These are phyloP conservation scores for Thraustochytrium sp. DNA, from an alignment of 352 stramenopile genomes.

Conservation along the genomic window DNA sequence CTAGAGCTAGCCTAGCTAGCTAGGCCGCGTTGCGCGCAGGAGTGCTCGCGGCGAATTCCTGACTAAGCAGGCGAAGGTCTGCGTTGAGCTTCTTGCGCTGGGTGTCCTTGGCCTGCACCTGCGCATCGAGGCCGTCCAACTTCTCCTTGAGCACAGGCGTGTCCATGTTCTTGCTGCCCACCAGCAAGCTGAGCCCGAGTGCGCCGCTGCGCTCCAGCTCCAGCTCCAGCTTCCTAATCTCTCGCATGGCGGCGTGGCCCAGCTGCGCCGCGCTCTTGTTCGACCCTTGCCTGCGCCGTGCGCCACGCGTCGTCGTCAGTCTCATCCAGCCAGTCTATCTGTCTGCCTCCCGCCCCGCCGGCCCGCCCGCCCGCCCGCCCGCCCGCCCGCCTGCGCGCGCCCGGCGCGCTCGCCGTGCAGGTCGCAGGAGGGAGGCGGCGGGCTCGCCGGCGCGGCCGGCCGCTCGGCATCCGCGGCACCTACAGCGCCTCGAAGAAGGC, in stretches of 20 bases:
- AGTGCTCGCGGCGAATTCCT: neutral
- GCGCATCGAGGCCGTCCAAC: neutral
- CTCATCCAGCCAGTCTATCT: too few relatives aligned
- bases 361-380: too few relatives aligned
- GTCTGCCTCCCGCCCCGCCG: too few relatives aligned
- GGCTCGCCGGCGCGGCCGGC: too few relatives aligned
- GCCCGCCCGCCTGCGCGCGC: too few relatives aligned
- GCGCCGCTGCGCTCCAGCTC: neutral
- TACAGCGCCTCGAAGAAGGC: neutral
- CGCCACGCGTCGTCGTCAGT: too few relatives aligned
- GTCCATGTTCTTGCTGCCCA: neutral
- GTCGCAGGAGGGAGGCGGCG: too few relatives aligned
- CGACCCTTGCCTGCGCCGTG: neutral
- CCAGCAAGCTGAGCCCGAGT: neutral
- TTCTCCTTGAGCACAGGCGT: neutral
- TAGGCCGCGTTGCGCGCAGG: too few relatives aligned
- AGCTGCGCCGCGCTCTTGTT: conserved; percentile 17
- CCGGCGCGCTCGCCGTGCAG: too few relatives aligned
- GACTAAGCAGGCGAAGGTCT: neutral
- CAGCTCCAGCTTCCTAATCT: neutral
- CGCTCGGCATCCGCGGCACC: too few relatives aligned
- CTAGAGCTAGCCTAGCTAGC: too few relatives aligned
- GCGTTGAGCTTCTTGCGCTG: neutral
- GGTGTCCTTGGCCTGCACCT: neutral
- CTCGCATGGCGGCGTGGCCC: neutral